phyloP scores from a whole-genome alignment of 2,329 filamentous ascomycete species.

The Penicillium occitanis region DNA sequence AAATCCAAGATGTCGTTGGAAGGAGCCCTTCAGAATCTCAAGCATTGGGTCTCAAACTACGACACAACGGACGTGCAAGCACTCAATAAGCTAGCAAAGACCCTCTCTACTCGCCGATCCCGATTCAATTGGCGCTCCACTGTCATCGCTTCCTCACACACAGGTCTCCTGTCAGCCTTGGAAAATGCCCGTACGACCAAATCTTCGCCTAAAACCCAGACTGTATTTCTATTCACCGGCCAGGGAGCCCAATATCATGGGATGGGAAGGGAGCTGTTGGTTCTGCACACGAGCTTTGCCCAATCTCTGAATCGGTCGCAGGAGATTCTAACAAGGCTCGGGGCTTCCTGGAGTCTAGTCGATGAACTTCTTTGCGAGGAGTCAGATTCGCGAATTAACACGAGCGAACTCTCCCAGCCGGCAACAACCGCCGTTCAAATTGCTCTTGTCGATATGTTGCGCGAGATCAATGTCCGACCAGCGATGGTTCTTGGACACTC shows the following conservation, averaged over 20 bases:
- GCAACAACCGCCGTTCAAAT: conserved; percentile 27
- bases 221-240: conserved; percentile 33
- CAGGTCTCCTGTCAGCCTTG: background rate
- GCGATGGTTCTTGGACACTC: conserved; percentile 47
- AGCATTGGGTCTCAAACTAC: background rate
- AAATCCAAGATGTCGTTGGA: background rate
- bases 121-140: background rate
- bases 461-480: conserved; percentile 29
- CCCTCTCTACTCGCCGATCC: background rate
- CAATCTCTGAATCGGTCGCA: conserved; percentile 14
- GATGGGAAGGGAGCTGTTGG: conserved; percentile 32
- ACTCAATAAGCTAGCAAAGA: background rate
- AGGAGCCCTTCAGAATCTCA: background rate
- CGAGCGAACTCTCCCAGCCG: conserved; percentile 23
- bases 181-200: background rate
- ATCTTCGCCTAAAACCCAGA: background rate
- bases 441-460: conserved; percentile 24
- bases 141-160: background rate
- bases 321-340: background rate
- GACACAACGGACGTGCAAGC: background rate
- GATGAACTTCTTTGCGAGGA: conserved; percentile 23
- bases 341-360: conserved; percentile 27
- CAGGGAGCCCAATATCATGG: conserved; percentile 39
- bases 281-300: background rate
- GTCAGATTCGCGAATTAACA: conserved; percentile 21